Conservation (phyloP, 768 basidiomycete species). For the Suillus cothurnatus region DNA sequence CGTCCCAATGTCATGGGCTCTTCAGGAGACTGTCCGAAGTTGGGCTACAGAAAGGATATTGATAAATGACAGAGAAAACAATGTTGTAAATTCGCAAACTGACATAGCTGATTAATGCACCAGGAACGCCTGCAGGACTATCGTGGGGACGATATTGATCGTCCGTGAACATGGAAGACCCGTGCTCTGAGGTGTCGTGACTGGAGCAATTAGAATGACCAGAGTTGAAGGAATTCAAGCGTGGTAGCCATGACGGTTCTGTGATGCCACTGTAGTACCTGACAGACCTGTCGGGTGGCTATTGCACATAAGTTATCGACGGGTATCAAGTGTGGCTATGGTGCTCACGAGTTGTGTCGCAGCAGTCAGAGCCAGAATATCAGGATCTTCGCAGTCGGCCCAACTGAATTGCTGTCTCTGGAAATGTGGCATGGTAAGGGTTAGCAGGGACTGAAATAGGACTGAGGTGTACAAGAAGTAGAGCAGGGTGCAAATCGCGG, state of each 20-base stretch:
- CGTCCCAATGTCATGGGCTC: slow-evolving; percentile 5
- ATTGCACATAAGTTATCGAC: slow-evolving; percentile 2
- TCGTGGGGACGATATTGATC: neutral
- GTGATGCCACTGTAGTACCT: neutral
- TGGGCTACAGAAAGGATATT: neutral
- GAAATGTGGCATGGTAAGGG: neutral
- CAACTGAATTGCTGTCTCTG: neutral
- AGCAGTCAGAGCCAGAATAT: slow-evolving; percentile 7
- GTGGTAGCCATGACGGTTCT: slow-evolving; percentile 9
- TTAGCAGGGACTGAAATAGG: neutral
- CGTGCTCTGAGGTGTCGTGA: neutral
- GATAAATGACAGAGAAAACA: neutral
- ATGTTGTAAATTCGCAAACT: neutral
- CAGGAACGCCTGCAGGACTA: neutral
- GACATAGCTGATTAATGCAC: neutral
- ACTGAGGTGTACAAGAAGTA: neutral
- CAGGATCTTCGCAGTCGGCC: slow-evolving; percentile 4
- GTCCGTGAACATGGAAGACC: neutral
- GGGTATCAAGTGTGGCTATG: neutral
- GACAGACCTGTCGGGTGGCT: slow-evolving; percentile 4
- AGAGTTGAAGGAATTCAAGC: slow-evolving; percentile 4
- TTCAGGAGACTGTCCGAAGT: neutral
- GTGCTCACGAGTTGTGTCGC: slow-evolving; percentile 8
- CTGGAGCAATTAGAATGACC: neutral
- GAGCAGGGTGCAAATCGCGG: neutral